Evolutionary conservation across 805 yeast genomes (phyloP), one percentile per base, ranked within the genome.

Genomic region (Candida ortonii): DNA sequence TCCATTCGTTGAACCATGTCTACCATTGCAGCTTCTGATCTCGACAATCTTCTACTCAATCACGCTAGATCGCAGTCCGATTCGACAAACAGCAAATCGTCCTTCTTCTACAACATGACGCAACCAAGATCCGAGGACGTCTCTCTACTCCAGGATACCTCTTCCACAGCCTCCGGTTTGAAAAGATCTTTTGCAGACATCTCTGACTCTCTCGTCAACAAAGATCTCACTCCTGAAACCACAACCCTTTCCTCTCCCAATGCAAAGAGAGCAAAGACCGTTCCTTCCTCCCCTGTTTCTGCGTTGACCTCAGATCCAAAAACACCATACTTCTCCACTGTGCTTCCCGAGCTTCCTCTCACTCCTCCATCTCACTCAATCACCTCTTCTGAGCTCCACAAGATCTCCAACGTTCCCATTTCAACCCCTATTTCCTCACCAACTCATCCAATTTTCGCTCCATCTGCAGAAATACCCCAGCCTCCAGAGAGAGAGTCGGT

Each of bases 51-150:
- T 14, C 28, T 36, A 16, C 36, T 39, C 25, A 50, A 46, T 28
- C 61, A 55, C 36, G 33, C 49, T 6, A 45, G 62, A 47, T 59
- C 64, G 13, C 61, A 54, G 18, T 53, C 60, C 15, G 62, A 58
- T 36, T 49, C 61, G 4, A 53, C 59, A 15, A 49, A 52, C 30
- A 18, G 46, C 20, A 52, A 49, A 38, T 53, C 57, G 16, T 31
- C 38, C 18, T 45, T 46, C 6, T 50, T 40, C 23, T 37, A 53
- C 42, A 41, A 40, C 14, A 47, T 52, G 55, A 23, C 44, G 15
- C 45, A 41, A 22, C 57, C 55, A 17, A 50, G 53, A 38, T 44
- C 53, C 6, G 49, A 48, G 25, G 48, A 40, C 27, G 30, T 30
- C 24, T 30, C 46, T 15, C 28, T 42, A 36, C 28, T 34, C 33